Evolutionary conservation across 176 grass and related monocot genomes (phyloP).

Genomic region (Carex kokanica): DNA sequence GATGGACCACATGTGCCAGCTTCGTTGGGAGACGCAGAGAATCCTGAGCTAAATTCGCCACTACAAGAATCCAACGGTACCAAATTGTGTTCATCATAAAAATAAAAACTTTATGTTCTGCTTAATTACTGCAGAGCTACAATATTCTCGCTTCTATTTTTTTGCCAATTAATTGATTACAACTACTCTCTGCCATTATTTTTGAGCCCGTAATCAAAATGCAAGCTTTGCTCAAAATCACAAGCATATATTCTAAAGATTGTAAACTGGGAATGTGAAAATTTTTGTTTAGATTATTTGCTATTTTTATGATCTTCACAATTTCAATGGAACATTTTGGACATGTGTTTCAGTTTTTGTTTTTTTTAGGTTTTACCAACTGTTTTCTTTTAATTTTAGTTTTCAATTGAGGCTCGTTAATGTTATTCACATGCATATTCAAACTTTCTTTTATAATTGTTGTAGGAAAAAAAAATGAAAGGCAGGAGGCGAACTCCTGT

Average conservation of each 20-base stretch:
- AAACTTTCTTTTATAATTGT: too few relatives aligned
- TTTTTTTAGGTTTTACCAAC: background rate
- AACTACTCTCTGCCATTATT: background rate
- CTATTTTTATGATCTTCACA: background rate
- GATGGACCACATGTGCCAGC: background rate
- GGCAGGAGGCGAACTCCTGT: too few relatives aligned
- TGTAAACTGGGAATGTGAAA: background rate
- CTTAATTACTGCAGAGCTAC: background rate
- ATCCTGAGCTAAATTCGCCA: background rate
- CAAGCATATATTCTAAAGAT: background rate
- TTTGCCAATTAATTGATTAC: background rate
- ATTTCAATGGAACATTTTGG: background rate
- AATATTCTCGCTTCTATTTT: background rate
- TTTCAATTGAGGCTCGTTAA: background rate
- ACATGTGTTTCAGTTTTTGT: background rate
- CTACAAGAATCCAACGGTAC: conserved; percentile 15
- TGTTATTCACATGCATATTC: too few relatives aligned
- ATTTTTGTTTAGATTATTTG: background rate
- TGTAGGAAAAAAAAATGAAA: too few relatives aligned
- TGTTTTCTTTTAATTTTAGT: background rate
- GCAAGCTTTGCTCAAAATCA: background rate
- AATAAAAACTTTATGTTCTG: too few relatives aligned
- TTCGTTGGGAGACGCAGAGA: background rate
- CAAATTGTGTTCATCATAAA: background rate
- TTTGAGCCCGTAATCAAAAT: background rate